Conservation (phyloP, 2,329 filamentous ascomycete genomes). For the Fusarium robinianum region DNA sequence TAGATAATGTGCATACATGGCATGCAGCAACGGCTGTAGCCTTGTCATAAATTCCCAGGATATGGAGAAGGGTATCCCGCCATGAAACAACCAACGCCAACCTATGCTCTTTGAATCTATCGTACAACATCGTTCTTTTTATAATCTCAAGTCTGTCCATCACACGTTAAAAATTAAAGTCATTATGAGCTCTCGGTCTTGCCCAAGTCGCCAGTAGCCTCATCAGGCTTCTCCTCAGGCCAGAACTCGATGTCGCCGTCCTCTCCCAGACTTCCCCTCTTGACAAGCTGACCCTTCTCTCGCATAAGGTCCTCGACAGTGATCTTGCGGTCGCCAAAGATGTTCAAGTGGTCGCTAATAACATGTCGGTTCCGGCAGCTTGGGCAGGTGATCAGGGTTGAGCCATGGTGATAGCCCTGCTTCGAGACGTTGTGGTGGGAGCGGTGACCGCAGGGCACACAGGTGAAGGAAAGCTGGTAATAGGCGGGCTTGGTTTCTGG, state of each 20-base stretch:
- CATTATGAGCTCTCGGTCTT: constrained; percentile 15
- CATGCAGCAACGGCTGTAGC: neutral
- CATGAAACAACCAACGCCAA: constrained; percentile 25
- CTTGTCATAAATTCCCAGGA: constrained; percentile 7
- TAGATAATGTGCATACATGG: neutral
- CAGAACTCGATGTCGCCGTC: constrained; percentile 93
- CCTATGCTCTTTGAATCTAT: constrained; percentile 25
- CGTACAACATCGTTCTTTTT: constrained; percentile 16
- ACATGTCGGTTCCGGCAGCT: constrained; percentile 84
- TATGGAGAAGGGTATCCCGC: constrained; percentile 27
- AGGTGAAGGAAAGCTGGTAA: constrained; percentile 92
- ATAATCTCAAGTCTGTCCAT: neutral
- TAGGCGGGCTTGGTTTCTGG: constrained; percentile 59
- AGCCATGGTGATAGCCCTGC: constrained; percentile 92
- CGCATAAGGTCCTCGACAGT: constrained; percentile 79
- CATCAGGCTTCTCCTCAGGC: constrained; percentile 64
- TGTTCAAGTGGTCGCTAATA: constrained; percentile 84
- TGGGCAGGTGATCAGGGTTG: constrained; percentile 86
- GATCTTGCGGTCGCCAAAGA: constrained; percentile 71
- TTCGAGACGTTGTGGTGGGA: constrained; percentile 89
- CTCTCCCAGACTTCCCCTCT: constrained; percentile 70
- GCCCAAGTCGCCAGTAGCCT: constrained; percentile 26
- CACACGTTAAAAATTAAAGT: too few species aligned
- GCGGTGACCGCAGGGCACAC: constrained; percentile 78
- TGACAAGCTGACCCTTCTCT: constrained; percentile 74